Evolutionary conservation across 768 basidiomycete genomes (phyloP).

Genomic region (Hericium erinaceus): DNA sequence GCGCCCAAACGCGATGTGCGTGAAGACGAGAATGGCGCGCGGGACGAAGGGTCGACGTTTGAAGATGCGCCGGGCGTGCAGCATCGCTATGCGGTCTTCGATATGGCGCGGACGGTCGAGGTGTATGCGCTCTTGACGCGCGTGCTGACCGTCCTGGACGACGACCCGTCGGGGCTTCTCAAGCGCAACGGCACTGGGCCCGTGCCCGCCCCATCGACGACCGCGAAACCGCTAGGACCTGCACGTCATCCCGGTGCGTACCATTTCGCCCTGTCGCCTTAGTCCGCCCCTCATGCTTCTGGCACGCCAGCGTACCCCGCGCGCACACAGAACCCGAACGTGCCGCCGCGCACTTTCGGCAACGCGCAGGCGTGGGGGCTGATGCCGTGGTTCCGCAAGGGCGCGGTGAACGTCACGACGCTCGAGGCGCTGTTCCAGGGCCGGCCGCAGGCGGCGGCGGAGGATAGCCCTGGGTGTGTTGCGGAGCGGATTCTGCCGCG

Average conservation of each 20-base stretch:
- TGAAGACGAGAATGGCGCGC: neutral
- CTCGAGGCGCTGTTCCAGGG: neutral
- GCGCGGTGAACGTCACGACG: constrained; percentile 9
- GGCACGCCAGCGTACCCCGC: constrained; percentile 11
- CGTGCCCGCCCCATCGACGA: neutral
- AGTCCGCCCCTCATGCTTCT: neutral
- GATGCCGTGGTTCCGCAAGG: constrained; percentile 11
- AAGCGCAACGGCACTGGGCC: neutral
- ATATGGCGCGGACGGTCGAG: constrained; percentile 8
- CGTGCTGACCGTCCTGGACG: neutral
- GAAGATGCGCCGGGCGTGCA: constrained; percentile 13
- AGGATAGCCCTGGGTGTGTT: neutral
- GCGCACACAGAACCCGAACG: constrained; percentile 5
- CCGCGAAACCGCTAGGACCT: neutral
- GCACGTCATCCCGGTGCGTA: constrained; percentile 12
- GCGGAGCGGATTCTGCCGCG: neutral
- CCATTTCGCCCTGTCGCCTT: neutral
- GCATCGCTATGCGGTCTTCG: constrained; percentile 6
- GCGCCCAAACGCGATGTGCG: neutral
- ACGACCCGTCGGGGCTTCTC: neutral
- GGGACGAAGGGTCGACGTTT: neutral
- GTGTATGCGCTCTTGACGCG: constrained; percentile 5
- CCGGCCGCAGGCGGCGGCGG: neutral
- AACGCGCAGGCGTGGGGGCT: constrained; percentile 6
- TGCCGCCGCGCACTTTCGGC: constrained; percentile 11